A percentile compares a stretch with the other conserved stretches of the same genome.
Evolutionary conservation across 176 grass and related monocot genomes (phyloP).

Genomic region (Lolium multiflorum): DNA sequence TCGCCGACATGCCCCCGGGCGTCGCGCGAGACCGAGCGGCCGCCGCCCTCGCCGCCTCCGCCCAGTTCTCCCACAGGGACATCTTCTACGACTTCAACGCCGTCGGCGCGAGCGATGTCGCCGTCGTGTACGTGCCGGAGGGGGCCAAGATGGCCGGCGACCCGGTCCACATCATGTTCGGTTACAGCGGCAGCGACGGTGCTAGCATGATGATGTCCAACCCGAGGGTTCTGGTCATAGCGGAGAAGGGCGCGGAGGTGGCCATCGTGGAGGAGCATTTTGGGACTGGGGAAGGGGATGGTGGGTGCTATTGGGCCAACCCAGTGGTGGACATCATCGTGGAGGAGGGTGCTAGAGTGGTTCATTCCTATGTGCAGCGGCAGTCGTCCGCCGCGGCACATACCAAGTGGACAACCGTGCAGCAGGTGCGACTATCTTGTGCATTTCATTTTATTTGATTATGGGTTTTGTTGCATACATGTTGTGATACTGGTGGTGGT

Average conservation of each 20-base stretch:
- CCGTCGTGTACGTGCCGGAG: slow-evolving; percentile 56
- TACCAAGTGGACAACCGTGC: slow-evolving; percentile 87
- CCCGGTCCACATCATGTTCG: slow-evolving; percentile 65
- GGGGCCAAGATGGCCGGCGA: slow-evolving; percentile 46
- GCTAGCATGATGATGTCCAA: slow-evolving; percentile 56
- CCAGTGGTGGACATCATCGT: slow-evolving; percentile 80
- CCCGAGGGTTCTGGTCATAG: slow-evolving; percentile 68
- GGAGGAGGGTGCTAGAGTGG: slow-evolving; percentile 64
- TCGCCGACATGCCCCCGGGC: slow-evolving; percentile 44
- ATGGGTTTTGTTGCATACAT: background rate
- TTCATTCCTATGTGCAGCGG: slow-evolving; percentile 84
- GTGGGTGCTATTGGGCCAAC: slow-evolving; percentile 88
- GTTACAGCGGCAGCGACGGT: slow-evolving; percentile 24
- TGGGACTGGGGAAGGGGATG: slow-evolving; percentile 33
- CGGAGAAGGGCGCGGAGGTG: slow-evolving; percentile 63
- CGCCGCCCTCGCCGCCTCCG: slow-evolving; percentile 42
- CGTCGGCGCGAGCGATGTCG: slow-evolving; percentile 60
- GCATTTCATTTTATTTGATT: background rate
- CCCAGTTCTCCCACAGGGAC: slow-evolving; percentile 55
- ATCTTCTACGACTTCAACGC: slow-evolving; percentile 79
- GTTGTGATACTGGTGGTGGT: background rate
- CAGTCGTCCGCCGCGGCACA: slow-evolving; percentile 76
- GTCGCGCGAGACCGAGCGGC: slow-evolving; percentile 41
- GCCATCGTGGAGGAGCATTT: slow-evolving; percentile 70
- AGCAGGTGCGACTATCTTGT: slow-evolving; percentile 57